A percentile compares a stretch with the other conserved stretches of the same genome.
phyloP scores from a whole-genome alignment of 2,329 filamentous ascomycete genomes.

The Pleomassaria siparia region DNA sequence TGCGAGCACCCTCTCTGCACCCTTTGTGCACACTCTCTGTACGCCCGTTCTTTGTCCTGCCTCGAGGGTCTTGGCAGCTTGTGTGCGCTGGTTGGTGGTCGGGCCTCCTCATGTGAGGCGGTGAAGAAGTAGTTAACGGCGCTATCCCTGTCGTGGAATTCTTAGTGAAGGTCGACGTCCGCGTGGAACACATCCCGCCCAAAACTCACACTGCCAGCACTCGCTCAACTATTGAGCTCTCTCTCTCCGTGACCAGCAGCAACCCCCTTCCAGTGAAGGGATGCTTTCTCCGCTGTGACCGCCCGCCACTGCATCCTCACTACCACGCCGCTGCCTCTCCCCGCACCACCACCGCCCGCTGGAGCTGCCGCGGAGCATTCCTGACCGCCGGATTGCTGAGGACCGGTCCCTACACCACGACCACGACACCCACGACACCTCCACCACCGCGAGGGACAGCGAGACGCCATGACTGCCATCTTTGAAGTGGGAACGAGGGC shows the following conservation, averaged over 20 bases:
- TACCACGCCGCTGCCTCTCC: background rate
- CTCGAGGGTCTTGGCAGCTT: conserved; percentile 3
- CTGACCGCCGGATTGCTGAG: conserved; percentile 21
- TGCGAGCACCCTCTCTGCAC: background rate
- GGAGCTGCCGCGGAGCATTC: conserved; percentile 11
- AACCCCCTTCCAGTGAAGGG: conserved; percentile 9
- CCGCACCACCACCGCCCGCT: conserved; percentile 5
- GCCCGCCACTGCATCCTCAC: conserved; percentile 18
- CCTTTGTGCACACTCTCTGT: background rate
- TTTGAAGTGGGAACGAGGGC: conserved; percentile 97
- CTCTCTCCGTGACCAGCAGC: conserved; percentile 1
- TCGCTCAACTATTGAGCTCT: conserved; percentile 1
- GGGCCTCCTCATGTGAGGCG: conserved; percentile 13
- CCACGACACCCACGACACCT: conserved; percentile 26
- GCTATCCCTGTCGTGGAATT: conserved; percentile 18
- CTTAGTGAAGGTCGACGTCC: conserved; percentile 16
- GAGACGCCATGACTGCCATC: conserved; percentile 74
- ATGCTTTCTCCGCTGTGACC: conserved; percentile 35
- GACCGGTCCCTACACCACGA: conserved; percentile 23
- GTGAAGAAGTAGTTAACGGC: conserved; percentile 17
- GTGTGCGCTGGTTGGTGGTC: conserved; percentile 19
- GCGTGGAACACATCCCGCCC: conserved; percentile 6
- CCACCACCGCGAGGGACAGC: conserved; percentile 3
- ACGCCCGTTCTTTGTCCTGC: background rate
- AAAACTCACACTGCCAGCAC: background rate